Percentiles rank a stretch among this genome's conserved stretches.
Evolutionary conservation across 1,284 basidiomycete species (phyloP).

Genomic region (Polyporus tsugae): DNA sequence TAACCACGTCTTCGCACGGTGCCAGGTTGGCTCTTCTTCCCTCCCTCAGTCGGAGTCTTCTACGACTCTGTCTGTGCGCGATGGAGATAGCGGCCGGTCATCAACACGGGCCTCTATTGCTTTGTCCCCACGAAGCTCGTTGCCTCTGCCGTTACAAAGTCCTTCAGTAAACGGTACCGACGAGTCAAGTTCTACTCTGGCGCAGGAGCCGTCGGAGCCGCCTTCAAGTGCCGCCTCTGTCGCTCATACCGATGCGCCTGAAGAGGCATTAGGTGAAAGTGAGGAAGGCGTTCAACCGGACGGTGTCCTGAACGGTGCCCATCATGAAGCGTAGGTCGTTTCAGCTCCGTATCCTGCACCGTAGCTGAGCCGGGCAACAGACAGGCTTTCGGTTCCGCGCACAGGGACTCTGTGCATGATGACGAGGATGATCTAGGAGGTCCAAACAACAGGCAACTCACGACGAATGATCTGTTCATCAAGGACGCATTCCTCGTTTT

Average conservation of each 20-base stretch:
- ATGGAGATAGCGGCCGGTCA: constrained; percentile 22
- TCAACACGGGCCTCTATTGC: constrained; percentile 39
- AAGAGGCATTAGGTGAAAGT: constrained; percentile 18
- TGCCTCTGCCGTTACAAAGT: constrained; percentile 24
- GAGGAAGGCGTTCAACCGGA: constrained; percentile 6
- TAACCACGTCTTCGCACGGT: constrained; percentile 91
- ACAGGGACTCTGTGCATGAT: constrained; percentile 34
- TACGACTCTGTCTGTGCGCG: constrained; percentile 33
- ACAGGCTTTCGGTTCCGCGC: constrained; percentile 36
- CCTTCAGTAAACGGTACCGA: constrained; percentile 29
- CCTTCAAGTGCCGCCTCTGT: constrained; percentile 18
- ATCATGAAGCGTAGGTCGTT: constrained; percentile 27
- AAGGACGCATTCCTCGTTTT: constrained; percentile 98
- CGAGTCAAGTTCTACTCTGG: constrained; percentile 26
- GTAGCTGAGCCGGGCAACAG: constrained; percentile 15
- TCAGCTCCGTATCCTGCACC: neutral
- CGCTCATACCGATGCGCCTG: constrained; percentile 23
- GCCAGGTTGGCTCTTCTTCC: constrained; percentile 50
- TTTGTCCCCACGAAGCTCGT: constrained; percentile 42
- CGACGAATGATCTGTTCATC: constrained; percentile 85
- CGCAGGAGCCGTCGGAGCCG: constrained; percentile 23
- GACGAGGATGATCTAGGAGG: constrained; percentile 31
- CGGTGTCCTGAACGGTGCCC: constrained; percentile 14
- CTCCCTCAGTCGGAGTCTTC: constrained; percentile 38
- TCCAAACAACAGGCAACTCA: constrained; percentile 44